Evolutionary conservation across 257 asterid species (phyloP).

Genomic region (Verbascum thapsus): DNA sequence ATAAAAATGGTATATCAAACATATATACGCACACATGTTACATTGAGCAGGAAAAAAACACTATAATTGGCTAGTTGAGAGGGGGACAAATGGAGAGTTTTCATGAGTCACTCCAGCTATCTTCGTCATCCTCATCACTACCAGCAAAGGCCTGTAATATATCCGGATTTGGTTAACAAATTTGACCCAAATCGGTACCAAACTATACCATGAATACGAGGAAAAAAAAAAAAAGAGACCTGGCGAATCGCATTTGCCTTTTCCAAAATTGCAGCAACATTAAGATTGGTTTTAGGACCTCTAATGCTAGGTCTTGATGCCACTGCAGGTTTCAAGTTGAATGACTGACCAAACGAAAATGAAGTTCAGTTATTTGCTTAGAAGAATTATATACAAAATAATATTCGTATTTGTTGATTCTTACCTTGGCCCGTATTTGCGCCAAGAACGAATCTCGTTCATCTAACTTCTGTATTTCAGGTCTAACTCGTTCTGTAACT

Average conservation of each 20-base stretch:
- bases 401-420: conserved; percentile 20
- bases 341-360: conserved; percentile 56
- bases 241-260: conserved; percentile 92
- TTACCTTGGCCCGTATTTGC: conserved; percentile 86
- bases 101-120: conserved; percentile 85
- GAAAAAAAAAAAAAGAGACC: conserved; percentile 40
- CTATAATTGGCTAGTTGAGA: conserved; percentile 14
- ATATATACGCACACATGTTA: conserved; percentile 22
- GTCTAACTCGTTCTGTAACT: conserved; percentile 59
- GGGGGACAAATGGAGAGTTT: background rate
- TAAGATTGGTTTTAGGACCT: conserved; percentile 75
- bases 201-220: conserved; percentile 1
- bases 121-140: conserved; percentile 87
- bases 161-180: conserved; percentile 22
- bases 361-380: conserved; percentile 37
- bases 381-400: background rate
- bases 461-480: conserved; percentile 54
- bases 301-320: conserved; percentile 65
- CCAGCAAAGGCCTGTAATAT: conserved; percentile 77
- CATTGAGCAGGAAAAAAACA: conserved; percentile 19
- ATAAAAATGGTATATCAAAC: conserved; percentile 18
- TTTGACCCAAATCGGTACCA: conserved; percentile 2
- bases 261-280: conserved; percentile 82
- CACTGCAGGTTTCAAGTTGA: conserved; percentile 77
- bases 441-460: conserved; percentile 79